These are phyloP conservation scores for Fusarium keratoplasticum DNA, from an alignment of 2,329 filamentous ascomycete species.

Conservation along the genomic window DNA sequence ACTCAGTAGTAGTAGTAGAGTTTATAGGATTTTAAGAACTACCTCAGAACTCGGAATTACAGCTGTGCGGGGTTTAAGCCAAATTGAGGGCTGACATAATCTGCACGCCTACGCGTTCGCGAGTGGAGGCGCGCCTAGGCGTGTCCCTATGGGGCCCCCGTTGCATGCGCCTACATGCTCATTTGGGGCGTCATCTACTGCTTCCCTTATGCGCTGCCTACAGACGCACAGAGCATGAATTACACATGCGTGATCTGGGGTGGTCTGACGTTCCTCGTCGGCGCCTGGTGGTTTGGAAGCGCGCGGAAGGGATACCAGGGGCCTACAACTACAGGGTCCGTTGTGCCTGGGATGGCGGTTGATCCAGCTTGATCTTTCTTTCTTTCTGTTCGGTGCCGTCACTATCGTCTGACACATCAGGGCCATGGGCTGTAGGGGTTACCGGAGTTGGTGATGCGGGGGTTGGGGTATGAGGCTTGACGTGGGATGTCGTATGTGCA, in stretches of 20 bases:
- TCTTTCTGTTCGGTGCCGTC: not conserved
- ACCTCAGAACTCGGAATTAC: too few relatives aligned
- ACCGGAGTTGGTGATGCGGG: not conserved
- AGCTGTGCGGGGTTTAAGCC: too few relatives aligned
- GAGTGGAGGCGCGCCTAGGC: too few relatives aligned
- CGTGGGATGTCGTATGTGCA: not conserved
- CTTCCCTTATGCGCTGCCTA: slow-evolving; percentile 64
- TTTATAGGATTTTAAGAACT: too few relatives aligned
- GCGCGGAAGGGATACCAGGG: slow-evolving; percentile 43
- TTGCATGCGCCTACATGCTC: slow-evolving; percentile 68
- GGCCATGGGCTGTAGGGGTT: not conserved
- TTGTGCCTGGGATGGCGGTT: slow-evolving; percentile 35
- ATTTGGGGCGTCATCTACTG: slow-evolving; percentile 74
- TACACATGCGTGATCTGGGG: slow-evolving; percentile 60
- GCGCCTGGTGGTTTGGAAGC: slow-evolving; percentile 56
- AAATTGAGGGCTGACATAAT: too few relatives aligned
- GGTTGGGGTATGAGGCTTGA: not conserved
- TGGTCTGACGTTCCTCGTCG: slow-evolving; percentile 53
- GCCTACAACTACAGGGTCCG: slow-evolving; percentile 35
- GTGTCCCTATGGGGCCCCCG: too few relatives aligned
- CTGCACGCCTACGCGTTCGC: too few relatives aligned
- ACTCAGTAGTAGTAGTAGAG: too few relatives aligned
- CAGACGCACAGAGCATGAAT: slow-evolving; percentile 63
- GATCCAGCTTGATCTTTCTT: slow-evolving; percentile 28
- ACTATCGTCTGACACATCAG: not conserved